A percentile compares a stretch with the other conserved stretches of the same genome.
Evolutionary conservation across 768 basidiomycete genomes (phyloP).

Genomic region (Suillus tomentosus): DNA sequence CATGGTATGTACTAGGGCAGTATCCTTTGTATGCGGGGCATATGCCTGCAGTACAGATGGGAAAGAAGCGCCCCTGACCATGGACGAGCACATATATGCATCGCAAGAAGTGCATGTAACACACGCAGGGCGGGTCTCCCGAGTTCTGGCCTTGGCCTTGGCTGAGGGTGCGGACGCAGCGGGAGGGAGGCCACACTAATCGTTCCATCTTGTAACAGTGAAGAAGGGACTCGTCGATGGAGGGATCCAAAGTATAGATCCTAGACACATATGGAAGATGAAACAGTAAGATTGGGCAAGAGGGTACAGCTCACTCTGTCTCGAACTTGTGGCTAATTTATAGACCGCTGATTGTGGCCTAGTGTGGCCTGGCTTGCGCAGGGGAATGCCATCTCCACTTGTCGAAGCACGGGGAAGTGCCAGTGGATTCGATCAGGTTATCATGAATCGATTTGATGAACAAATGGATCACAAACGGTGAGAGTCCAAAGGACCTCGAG

Average conservation of each 20-base stretch:
- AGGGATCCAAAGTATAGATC: background rate
- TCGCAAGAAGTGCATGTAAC: conserved; percentile 9
- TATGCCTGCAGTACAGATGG: conserved; percentile 37
- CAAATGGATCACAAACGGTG: background rate
- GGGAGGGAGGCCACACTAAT: background rate
- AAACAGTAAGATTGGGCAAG: background rate
- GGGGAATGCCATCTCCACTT: background rate
- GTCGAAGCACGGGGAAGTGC: background rate
- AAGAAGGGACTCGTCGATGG: background rate
- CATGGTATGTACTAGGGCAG: conserved; percentile 50
- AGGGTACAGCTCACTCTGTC: conserved; percentile 1
- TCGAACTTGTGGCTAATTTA: conserved; percentile 4
- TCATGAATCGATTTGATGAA: conserved; percentile 3
- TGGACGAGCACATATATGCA: conserved; percentile 30
- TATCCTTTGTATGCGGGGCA: conserved; percentile 32
- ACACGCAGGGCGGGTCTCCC: background rate
- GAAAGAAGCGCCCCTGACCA: conserved; percentile 40
- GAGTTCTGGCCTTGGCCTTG: background rate
- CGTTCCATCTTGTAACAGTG: background rate
- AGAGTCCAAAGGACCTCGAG: conserved; percentile 5
- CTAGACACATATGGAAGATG: background rate
- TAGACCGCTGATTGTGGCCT: background rate
- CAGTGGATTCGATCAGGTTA: conserved; percentile 5
- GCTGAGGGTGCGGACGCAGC: background rate
- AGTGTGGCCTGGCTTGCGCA: conserved; percentile 1